Evolutionary conservation across 108 stramenopile species (phyloP).

Genomic region (Schizochytrium sp.): DNA sequence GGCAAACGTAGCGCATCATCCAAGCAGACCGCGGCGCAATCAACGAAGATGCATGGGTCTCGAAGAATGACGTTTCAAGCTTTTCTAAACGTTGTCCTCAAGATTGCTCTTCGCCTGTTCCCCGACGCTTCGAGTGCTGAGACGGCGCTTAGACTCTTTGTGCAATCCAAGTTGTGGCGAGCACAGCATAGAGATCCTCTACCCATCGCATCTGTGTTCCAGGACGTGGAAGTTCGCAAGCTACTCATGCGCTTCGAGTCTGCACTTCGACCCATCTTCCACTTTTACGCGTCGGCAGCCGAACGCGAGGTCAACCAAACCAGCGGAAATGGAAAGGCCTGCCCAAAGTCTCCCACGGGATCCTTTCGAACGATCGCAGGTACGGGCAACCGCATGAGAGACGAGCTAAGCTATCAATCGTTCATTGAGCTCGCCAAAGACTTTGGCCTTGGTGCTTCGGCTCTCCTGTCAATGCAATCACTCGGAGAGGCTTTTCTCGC

Average conservation of each 20-base stretch:
- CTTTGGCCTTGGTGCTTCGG: slow-evolving; percentile 36
- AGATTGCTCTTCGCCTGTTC: slow-evolving; percentile 31
- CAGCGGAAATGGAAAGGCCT: too few species aligned
- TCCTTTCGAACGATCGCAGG: too few species aligned
- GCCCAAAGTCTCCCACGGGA: too few species aligned
- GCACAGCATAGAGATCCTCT: slow-evolving; percentile 14
- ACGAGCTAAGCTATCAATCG: slow-evolving; percentile 33
- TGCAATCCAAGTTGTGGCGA: slow-evolving; percentile 50
- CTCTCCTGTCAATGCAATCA: slow-evolving; percentile 38
- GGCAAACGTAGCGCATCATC: slow-evolving; percentile 23
- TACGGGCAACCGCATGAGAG: slow-evolving; percentile 36
- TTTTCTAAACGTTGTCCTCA: slow-evolving; percentile 42
- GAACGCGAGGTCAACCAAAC: not conserved
- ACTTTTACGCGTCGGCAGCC: slow-evolving; percentile 27
- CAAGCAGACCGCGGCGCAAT: not conserved
- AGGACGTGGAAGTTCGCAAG: slow-evolving; percentile 28
- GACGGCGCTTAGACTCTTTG: slow-evolving; percentile 33
- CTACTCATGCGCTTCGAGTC: slow-evolving; percentile 33
- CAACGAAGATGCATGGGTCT: not conserved
- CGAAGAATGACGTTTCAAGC: not conserved
- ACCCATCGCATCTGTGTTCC: slow-evolving; percentile 14
- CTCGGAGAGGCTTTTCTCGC: slow-evolving; percentile 51
- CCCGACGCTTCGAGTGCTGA: slow-evolving; percentile 5
- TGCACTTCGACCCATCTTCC: slow-evolving; percentile 31
- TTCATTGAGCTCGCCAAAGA: slow-evolving; percentile 46